Percentiles rank a stretch among this genome's conserved stretches.
Conservation (phyloP, 768 basidiomycete species). For the Leccinum aurantiacum region DNA sequence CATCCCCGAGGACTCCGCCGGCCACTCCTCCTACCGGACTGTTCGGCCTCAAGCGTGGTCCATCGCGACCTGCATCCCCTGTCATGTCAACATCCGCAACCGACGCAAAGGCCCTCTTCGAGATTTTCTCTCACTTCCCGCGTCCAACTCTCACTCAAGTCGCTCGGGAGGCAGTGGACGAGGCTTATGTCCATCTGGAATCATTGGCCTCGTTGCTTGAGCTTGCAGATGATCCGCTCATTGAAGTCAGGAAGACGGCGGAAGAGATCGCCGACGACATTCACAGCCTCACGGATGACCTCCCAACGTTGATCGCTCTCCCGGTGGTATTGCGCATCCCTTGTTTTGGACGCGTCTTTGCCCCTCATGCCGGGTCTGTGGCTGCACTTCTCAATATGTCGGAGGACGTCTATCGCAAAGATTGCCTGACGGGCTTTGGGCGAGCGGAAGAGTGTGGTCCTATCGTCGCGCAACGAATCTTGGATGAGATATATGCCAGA, state of each 20-base stretch:
- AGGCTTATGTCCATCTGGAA: conserved; percentile 66
- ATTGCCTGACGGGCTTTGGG: conserved; percentile 72
- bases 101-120: conserved; percentile 63
- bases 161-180: conserved; percentile 80
- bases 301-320: conserved; percentile 72
- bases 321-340: conserved; percentile 59
- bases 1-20: conserved; percentile 46
- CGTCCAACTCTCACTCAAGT: conserved; percentile 55
- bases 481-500: conserved; percentile 45
- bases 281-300: conserved; percentile 53
- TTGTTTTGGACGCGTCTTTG: conserved; percentile 22
- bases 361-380: conserved; percentile 36
- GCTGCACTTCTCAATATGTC: conserved; percentile 55
- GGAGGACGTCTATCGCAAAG: conserved; percentile 64
- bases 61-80: conserved; percentile 69
- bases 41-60: conserved; percentile 64
- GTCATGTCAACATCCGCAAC: conserved; percentile 44
- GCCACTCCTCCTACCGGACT: conserved; percentile 54
- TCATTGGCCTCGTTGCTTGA: conserved; percentile 60
- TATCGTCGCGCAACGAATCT: conserved; percentile 55
- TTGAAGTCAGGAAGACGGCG: conserved; percentile 18
- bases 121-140: conserved; percentile 60
- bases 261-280: conserved; percentile 43
- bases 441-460: conserved; percentile 73
- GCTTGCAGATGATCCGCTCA: conserved; percentile 38